Evolutionary conservation across 1,139 yeast species (phyloP).

Genomic region (Debaryomycetaceae sp.): DNA sequence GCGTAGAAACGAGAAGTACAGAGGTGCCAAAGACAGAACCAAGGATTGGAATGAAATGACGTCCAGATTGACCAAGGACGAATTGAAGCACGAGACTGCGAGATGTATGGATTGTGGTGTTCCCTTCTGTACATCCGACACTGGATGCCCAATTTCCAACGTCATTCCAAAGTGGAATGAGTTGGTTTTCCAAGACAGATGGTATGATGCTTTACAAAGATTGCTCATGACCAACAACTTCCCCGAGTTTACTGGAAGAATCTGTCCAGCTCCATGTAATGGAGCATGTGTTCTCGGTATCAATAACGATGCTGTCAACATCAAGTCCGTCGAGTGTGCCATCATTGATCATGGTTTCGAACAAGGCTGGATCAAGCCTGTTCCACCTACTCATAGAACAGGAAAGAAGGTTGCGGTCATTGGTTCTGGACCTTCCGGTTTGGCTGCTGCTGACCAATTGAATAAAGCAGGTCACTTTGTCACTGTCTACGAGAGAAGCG

Average conservation of each 20-base stretch:
- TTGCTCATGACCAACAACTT: slow-evolving; percentile 94
- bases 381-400: slow-evolving; percentile 74
- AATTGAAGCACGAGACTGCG: slow-evolving; percentile 89
- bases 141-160: slow-evolving; percentile 97
- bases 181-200: slow-evolving; percentile 88
- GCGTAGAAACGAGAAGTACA: slow-evolving; percentile 83
- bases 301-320: slow-evolving; percentile 93
- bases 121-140: slow-evolving; percentile 96
- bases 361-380: slow-evolving; percentile 93
- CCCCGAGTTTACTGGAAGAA: slow-evolving; percentile 98
- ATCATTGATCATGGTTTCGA: slow-evolving; percentile 95
- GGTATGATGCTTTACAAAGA: slow-evolving; percentile 92
- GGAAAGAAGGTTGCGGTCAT: slow-evolving; percentile 82
- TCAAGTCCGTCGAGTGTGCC: slow-evolving; percentile 93
- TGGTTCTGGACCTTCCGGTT: slow-evolving; percentile 97
- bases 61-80: slow-evolving; percentile 76
- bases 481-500: slow-evolving; percentile 89
- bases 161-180: slow-evolving; percentile 98
- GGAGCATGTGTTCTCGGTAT: slow-evolving; percentile 97
- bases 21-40: slow-evolving; percentile 72
- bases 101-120: slow-evolving; percentile 99
- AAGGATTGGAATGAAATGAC: slow-evolving; percentile 94
- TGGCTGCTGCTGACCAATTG: slow-evolving; percentile 94
- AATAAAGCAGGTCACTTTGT: slow-evolving; percentile 94
- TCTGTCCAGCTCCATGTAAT: slow-evolving; percentile 99